phyloP scores from a whole-genome alignment of 192 early-diverging fungal genomes.

The Backusella tuberculispora region DNA sequence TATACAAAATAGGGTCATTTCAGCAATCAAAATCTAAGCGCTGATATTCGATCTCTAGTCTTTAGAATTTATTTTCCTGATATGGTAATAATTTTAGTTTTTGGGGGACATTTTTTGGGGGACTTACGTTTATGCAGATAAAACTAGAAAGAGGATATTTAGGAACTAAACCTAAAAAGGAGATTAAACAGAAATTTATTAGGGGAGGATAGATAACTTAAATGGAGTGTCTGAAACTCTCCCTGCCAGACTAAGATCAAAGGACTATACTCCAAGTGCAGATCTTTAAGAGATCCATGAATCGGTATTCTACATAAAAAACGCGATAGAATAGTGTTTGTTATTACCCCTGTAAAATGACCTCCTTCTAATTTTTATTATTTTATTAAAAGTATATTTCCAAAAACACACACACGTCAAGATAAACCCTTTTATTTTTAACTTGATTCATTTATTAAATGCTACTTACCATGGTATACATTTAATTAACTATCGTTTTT shows the following conservation, averaged over 20 bases:
- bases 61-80: background rate
- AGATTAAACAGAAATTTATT: conserved; percentile 6
- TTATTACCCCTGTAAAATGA: background rate
- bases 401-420: background rate
- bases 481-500: background rate
- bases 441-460: background rate
- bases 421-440: background rate
- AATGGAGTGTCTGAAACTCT: background rate
- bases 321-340: background rate
- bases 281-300: conserved; percentile 5
- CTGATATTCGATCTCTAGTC: conserved; percentile 20
- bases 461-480: background rate
- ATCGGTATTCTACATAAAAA: conserved; percentile 9
- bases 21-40: conserved; percentile 12
- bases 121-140: conserved; percentile 1
- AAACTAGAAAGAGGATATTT: background rate
- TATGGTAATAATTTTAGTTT: background rate
- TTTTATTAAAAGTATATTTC: background rate
- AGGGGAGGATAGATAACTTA: background rate
- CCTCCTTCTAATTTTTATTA: background rate
- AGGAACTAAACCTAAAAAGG: conserved; percentile 11
- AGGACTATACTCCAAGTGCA: background rate
- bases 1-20: conserved; percentile 1
- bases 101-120: background rate
- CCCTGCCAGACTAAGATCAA: background rate